Evolutionary conservation across 2,329 filamentous ascomycete species (phyloP).

Genomic region (Trichoderma hamatum): DNA sequence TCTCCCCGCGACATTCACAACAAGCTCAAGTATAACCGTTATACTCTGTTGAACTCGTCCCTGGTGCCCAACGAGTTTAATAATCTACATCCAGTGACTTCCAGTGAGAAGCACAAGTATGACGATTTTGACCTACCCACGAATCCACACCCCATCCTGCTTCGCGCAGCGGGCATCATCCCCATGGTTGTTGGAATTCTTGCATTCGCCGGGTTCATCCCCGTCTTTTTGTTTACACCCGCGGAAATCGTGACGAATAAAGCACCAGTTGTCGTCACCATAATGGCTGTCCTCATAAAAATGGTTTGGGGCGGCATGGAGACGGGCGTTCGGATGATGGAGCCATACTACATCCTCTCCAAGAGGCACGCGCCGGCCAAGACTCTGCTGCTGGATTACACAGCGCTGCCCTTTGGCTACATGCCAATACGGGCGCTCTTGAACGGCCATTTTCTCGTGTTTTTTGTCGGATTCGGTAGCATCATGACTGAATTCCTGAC

Average conservation of each 20-base stretch:
- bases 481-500: constrained; percentile 75
- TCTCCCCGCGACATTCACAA: constrained; percentile 68
- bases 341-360: constrained; percentile 73
- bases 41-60: constrained; percentile 70
- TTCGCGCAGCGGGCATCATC: constrained; percentile 61
- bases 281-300: constrained; percentile 67
- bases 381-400: constrained; percentile 73
- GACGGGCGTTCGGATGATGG: constrained; percentile 70
- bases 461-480: constrained; percentile 69
- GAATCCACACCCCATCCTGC: constrained; percentile 71
- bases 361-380: constrained; percentile 65
- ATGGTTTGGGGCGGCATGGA: constrained; percentile 70
- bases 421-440: constrained; percentile 63
- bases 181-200: constrained; percentile 63
- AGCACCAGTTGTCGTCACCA: constrained; percentile 67
- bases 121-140: constrained; percentile 53
- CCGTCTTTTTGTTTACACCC: constrained; percentile 63
- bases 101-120: constrained; percentile 50
- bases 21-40: constrained; percentile 66
- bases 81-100: constrained; percentile 39
- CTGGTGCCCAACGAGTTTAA: constrained; percentile 65
- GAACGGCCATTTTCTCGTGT: constrained; percentile 67
- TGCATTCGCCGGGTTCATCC: constrained; percentile 60
- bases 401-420: constrained; percentile 69
- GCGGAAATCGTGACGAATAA: constrained; percentile 60